Evolutionary conservation across 2,329 filamentous ascomycete species (phyloP).

Genomic region (Falciphora oryzae): DNA sequence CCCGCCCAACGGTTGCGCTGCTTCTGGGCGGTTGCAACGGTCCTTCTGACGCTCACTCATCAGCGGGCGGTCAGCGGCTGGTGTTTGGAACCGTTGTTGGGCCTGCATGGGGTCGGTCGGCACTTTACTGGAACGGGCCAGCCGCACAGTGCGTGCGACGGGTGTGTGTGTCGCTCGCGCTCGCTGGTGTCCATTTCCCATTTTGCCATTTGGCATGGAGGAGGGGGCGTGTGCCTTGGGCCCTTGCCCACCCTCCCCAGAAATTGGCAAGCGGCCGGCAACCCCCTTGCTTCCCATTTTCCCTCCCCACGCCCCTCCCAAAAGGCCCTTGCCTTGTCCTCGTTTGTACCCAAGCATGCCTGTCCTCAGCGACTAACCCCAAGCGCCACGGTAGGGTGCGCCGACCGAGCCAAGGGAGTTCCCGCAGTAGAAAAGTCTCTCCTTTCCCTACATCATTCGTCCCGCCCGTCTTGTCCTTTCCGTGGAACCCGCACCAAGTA

Average conservation of each 20-base stretch:
- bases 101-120: background rate
- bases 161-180: background rate
- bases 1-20: background rate
- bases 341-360: too few relatives aligned
- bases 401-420: constrained; percentile 1
- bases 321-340: background rate
- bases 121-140: constrained; percentile 3
- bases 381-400: constrained; percentile 4
- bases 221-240: too few relatives aligned
- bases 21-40: too few relatives aligned
- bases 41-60: background rate
- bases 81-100: background rate
- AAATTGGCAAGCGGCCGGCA: background rate
- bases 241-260: too few relatives aligned
- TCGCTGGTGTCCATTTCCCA: too few relatives aligned
- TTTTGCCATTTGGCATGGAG: too few relatives aligned
- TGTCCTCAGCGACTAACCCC: too few relatives aligned
- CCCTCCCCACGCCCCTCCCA: background rate
- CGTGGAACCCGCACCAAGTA: constrained; percentile 2
- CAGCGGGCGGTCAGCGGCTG: background rate
- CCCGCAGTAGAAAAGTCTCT: constrained; percentile 5
- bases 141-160: background rate
- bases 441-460: constrained; percentile 4
- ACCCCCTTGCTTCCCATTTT: background rate
- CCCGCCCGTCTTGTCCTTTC: background rate